Percentiles rank a stretch among this genome's conserved stretches.
Evolutionary conservation across 148 eudicot genomes (phyloP).

Genomic region (Dysphania ambrosioides): DNA sequence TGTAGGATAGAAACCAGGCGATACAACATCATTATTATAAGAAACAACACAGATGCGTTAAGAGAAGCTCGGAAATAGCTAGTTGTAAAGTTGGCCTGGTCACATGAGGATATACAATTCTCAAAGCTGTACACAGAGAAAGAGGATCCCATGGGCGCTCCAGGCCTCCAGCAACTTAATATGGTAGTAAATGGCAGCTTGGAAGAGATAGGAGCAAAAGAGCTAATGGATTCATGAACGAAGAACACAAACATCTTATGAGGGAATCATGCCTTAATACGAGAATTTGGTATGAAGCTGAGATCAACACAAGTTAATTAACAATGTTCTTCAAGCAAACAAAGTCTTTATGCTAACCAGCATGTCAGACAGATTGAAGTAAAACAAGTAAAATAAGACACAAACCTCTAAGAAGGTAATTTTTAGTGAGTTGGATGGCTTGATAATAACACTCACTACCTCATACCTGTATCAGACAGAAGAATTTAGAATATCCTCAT

Average conservation of each 20-base stretch:
- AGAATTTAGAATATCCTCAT: neutral
- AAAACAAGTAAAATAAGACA: constrained; percentile 3
- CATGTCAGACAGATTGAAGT: neutral
- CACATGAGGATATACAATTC: neutral
- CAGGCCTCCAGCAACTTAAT: neutral
- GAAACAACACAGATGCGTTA: neutral
- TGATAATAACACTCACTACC: constrained; percentile 75
- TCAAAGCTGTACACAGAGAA: neutral
- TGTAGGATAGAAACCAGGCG: neutral
- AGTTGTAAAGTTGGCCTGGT: neutral
- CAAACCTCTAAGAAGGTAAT: constrained; percentile 97
- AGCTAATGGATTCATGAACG: neutral
- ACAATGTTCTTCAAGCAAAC: neutral
- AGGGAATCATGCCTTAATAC: neutral
- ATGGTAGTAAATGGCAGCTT: neutral
- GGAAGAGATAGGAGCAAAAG: neutral
- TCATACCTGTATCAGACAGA: constrained; percentile 57
- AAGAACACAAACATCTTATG: neutral
- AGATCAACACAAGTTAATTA: neutral
- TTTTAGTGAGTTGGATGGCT: constrained; percentile 83
- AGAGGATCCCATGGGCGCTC: neutral
- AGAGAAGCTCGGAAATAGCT: neutral
- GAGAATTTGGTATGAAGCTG: neutral
- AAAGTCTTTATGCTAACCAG: neutral
- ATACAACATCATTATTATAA: neutral